phyloP scores from a whole-genome alignment of 352 stramenopile species.

The Globisporangium perplexum region DNA sequence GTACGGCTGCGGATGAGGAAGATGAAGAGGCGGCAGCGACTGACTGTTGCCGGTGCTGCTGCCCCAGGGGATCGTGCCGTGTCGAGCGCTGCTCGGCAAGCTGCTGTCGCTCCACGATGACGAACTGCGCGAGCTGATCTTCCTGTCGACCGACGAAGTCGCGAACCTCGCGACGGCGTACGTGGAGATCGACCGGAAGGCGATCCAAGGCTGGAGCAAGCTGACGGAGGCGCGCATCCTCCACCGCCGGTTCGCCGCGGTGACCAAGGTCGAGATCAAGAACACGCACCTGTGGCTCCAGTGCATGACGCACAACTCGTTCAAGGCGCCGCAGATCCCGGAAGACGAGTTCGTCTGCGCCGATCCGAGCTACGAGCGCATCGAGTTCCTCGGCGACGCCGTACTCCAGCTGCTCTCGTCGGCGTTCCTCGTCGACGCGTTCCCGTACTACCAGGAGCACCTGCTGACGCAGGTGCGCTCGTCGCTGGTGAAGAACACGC shows the following conservation, averaged over 20 bases:
- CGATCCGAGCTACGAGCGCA: conserved; percentile 74
- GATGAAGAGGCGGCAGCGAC: not conserved
- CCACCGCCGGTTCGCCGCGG: conserved; percentile 49
- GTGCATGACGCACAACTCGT: conserved; percentile 71
- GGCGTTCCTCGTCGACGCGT: conserved; percentile 70
- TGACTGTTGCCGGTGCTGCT: not conserved
- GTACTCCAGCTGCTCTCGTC: conserved; percentile 80
- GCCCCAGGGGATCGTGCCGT: conserved; percentile 47
- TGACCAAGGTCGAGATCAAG: conserved; percentile 44
- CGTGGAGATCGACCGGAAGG: conserved; percentile 43
- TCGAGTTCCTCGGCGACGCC: conserved; percentile 82
- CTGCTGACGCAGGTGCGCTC: conserved; percentile 74
- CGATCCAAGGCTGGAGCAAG: conserved; percentile 50
- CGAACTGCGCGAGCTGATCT: conserved; percentile 49
- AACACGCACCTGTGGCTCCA: conserved; percentile 77
- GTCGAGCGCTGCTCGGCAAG: conserved; percentile 50
- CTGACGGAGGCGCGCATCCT: conserved; percentile 29
- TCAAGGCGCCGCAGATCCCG: conserved; percentile 64
- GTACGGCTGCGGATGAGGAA: conserved; percentile 1
- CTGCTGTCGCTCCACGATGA: conserved; percentile 54
- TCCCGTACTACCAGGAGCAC: conserved; percentile 79
- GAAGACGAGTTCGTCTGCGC: conserved; percentile 60
- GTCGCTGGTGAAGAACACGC: conserved; percentile 82
- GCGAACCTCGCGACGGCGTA: conserved; percentile 31
- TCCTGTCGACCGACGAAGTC: conserved; percentile 56